Evolutionary conservation across 768 basidiomycete genomes (phyloP).

Genomic region (Boletus pseudo-olivaceus): DNA sequence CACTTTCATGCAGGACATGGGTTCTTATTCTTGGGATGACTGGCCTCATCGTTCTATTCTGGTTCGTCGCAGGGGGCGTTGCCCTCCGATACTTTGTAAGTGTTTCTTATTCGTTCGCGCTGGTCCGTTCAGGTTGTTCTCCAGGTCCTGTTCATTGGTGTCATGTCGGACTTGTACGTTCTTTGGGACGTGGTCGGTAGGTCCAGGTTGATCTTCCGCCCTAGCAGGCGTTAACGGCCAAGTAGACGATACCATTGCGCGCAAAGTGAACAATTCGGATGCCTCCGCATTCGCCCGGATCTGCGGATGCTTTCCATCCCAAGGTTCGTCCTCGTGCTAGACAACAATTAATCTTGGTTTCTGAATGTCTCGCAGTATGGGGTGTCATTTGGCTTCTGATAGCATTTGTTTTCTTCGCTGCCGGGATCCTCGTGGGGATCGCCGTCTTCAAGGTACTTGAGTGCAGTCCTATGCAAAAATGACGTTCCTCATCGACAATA

Average conservation of each 20-base stretch:
- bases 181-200: conserved; percentile 85
- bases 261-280: conserved; percentile 85
- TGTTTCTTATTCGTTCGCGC: not conserved
- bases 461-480: not conserved
- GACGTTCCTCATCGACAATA: not conserved
- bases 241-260: conserved; percentile 76
- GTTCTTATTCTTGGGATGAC: conserved; percentile 73
- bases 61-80: conserved; percentile 74
- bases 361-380: conserved; percentile 54
- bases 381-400: conserved; percentile 84
- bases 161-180: conserved; percentile 85
- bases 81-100: conserved; percentile 76
- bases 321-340: conserved; percentile 42
- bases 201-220: conserved; percentile 14
- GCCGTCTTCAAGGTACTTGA: conserved; percentile 74
- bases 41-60: conserved; percentile 75
- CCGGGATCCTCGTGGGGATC: conserved; percentile 74
- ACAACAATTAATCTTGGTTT: not conserved
- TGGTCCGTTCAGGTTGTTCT: not conserved
- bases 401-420: conserved; percentile 70
- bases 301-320: conserved; percentile 83
- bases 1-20: conserved; percentile 57
- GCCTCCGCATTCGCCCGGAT: conserved; percentile 81
- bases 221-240: not conserved
- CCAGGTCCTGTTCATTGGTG: conserved; percentile 77